Evolutionary conservation across 306 rosid species (phyloP).

Genomic region (Dicorynia guianensis): DNA sequence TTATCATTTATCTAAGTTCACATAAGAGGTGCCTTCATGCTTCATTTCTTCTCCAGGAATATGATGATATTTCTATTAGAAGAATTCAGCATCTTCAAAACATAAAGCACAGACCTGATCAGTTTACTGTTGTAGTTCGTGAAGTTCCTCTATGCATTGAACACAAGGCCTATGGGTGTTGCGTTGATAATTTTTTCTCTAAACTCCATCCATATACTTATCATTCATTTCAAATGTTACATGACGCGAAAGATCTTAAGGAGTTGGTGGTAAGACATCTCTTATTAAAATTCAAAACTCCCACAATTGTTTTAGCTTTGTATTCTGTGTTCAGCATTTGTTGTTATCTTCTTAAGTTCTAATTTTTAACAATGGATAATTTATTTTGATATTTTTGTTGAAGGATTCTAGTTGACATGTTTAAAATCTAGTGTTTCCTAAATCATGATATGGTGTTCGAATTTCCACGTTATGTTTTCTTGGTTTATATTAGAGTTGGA

Average conservation of each 20-base stretch:
- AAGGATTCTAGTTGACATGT: neutral
- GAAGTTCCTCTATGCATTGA: conserved; percentile 82
- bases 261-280: conserved; percentile 62
- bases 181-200: conserved; percentile 78
- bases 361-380: conserved; percentile 20
- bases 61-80: conserved; percentile 67
- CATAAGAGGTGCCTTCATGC: conserved; percentile 35
- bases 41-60: conserved; percentile 67
- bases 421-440: neutral
- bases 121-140: conserved; percentile 75
- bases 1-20: conserved; percentile 38
- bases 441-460: neutral
- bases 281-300: neutral
- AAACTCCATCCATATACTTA: conserved; percentile 68
- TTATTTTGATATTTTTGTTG: neutral
- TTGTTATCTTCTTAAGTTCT: conserved; percentile 5
- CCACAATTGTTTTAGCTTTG: neutral
- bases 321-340: neutral
- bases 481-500: neutral
- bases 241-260: conserved; percentile 62
- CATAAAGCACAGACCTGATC: conserved; percentile 74
- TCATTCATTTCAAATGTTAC: conserved; percentile 73
- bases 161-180: conserved; percentile 70
- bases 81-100: conserved; percentile 69
- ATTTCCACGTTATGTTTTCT: neutral